These are phyloP conservation scores for Cucurbita ficifolia DNA, from an alignment of 306 rosid species.

Conservation along the genomic window DNA sequence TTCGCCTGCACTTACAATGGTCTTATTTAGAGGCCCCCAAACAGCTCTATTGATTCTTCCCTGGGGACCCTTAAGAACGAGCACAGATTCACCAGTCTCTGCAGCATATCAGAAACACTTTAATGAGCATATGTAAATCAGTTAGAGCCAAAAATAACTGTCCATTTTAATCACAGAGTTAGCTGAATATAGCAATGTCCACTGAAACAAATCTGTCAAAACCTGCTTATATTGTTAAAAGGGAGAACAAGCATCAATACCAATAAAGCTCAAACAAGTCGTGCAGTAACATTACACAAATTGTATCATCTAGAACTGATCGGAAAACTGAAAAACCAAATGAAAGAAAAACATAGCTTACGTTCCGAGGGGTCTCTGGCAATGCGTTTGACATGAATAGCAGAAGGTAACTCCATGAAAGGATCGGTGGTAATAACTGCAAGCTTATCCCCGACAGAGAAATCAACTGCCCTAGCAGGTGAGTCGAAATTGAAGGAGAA, in stretches of 20 bases:
- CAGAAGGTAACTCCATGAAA: constrained; percentile 10
- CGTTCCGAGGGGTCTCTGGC: constrained; percentile 28
- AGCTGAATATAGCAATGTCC: background rate
- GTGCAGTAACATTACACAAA: background rate
- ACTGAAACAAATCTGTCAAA: background rate
- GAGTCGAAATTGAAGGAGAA: constrained; percentile 30
- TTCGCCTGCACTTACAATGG: constrained; percentile 87
- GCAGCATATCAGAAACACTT: constrained; percentile 3
- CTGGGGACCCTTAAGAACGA: constrained; percentile 63
- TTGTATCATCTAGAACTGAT: background rate
- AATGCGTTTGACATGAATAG: constrained; percentile 15
- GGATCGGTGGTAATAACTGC: constrained; percentile 11
- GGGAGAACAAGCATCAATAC: background rate
- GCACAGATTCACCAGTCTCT: constrained; percentile 70
- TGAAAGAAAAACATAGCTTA: background rate
- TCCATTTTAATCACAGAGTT: background rate
- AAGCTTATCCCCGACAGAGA: constrained; percentile 29
- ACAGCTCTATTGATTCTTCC: constrained; percentile 90
- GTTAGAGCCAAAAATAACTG: background rate
- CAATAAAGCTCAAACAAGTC: too few relatives aligned
- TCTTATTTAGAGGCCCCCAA: constrained; percentile 80
- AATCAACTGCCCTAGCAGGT: constrained; percentile 12
- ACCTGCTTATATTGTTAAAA: background rate
- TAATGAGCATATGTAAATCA: background rate
- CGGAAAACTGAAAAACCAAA: too few relatives aligned